Conservation (phyloP, 495 filamentous ascomycete species). For the Immersiella caudata region DNA sequence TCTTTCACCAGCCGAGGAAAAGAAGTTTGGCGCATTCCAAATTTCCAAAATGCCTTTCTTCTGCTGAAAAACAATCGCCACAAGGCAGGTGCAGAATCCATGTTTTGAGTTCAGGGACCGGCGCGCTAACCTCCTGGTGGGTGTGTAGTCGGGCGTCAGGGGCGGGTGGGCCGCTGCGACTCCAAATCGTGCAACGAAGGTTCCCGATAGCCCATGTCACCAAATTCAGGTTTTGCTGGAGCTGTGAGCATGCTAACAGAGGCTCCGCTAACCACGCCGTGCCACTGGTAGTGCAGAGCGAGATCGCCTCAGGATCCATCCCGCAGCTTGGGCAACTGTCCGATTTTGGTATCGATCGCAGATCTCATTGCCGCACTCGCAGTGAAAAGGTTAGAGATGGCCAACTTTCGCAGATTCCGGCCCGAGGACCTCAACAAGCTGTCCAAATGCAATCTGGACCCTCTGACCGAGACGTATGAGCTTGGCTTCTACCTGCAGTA, state of each 20-base stretch:
- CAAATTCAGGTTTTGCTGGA: not conserved
- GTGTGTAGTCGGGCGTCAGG: not conserved
- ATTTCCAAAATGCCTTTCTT: not conserved
- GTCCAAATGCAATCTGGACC: constrained; percentile 88
- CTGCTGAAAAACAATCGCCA: not conserved
- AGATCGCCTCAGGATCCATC: not conserved
- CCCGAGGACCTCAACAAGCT: constrained; percentile 57
- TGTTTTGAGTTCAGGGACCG: not conserved
- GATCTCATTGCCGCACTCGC: not conserved
- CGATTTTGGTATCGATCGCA: not conserved
- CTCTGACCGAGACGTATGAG: constrained; percentile 94
- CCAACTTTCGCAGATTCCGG: constrained; percentile 50
- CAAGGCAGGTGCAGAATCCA: not conserved
- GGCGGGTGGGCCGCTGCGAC: not conserved
- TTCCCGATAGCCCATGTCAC: not conserved
- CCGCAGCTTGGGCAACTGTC: not conserved
- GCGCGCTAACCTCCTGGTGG: not conserved
- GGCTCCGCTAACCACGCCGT: not conserved
- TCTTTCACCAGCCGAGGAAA: not conserved
- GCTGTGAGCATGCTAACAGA: not conserved
- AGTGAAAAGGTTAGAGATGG: constrained; percentile 34
- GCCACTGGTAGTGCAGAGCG: not conserved
- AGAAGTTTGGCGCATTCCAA: not conserved
- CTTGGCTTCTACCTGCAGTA: constrained; percentile 94
- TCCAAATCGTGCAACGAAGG: not conserved